Evolutionary conservation across 257 asterid species (phyloP), one percentile per base, ranked within the genome.

Genomic region (Solanum tarijense): DNA sequence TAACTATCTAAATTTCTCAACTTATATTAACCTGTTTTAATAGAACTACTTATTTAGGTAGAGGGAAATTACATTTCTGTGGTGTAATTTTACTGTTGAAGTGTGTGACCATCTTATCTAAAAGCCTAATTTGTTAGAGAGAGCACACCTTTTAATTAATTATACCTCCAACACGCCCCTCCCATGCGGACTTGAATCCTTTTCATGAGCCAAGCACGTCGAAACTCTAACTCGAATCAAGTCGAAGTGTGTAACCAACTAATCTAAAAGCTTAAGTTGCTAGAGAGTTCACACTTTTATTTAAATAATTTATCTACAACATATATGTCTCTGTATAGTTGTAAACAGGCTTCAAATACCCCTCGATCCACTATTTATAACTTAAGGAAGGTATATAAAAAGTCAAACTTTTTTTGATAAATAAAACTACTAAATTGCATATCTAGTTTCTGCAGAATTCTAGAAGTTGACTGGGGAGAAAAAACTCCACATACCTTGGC

Each of bases 401-500:
- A 71, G 76, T 31, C n/a, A 69, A 9, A 69, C 9, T 20, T 34
- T 36, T 36, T 21, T 10, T 21, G 83, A 5, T 36, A 34, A 20
- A 21, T 21, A 34, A 9, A 36, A 36, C 52, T 75, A 75, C 83
- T 21, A 36, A 38, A 73, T 73, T 75, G 73, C 18, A 82, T 71
- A 46, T 32, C 83, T 74, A 71, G 86, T 66, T 58, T 39, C 36
- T 43, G 55, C 73, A 75, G 83, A 85, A 88, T 3, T 84, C 55
- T 82, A 88, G 74, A 16, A 68, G 74, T 65, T 66, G 75, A 89
- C 72, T 58, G 43, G 65, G 43, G 86, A 83, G 55, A 48, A 43
- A 81, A 46, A 46, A 38, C 68, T 29, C 85, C 66, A 87, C 90
- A 84, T 83, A 93, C 99, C 99, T 96, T 82, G 99, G 99, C 90